Evolutionary conservation across 345 rosid species (phyloP), one percentile per base, ranked within the genome.

Genomic region (Tarenaya hassleriana): DNA sequence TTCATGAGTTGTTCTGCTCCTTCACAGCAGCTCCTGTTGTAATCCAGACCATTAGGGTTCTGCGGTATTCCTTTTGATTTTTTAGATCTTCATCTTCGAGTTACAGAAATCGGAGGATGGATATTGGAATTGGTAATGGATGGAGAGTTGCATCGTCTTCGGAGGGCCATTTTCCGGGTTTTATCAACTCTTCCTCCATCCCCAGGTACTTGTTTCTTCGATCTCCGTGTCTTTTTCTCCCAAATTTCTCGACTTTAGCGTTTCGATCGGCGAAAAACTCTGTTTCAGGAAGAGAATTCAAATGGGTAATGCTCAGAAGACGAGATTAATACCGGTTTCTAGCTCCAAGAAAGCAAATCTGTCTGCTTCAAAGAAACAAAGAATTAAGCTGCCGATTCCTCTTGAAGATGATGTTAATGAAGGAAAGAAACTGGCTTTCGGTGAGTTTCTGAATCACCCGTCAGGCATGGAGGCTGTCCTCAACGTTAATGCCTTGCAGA

Each of bases 401-500:
- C 69, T 54, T 12, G 60, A 37, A 57, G 66, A 39, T 27, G 7
- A 42, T 16, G 40, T 12, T 1, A 35, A 47, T 47, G 50, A 7
- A 33, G 63, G 46, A 41, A 63, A 73, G 42, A 19, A 58, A 27
- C 75, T 66, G 21, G 75, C 76, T 46, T 71, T 84, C 29, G 61
- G 72, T 50, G 82, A 80, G 20, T 88, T 88, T 49, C 37, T 88
- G 57, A 75, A 62, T 35, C 86, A 84, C 16, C 87, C 91, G 21
- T 75, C 77, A 33, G 96, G 94, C 8, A 66, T 80, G 67, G 61
- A 82, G 59, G 81, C 91, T 38, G 60, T 88, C 29, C 66, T 88
- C 64, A 88, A 88, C 55, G 74, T 84, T 7, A 71, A 73, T 3
- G 80, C 82, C 47, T 68, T 88, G 67, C 75, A 80, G 55, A 67